Evolutionary conservation across 2,329 filamentous ascomycete genomes (phyloP), one percentile per base, ranked within the genome.

Genomic region (Exophiala mesophila): DNA sequence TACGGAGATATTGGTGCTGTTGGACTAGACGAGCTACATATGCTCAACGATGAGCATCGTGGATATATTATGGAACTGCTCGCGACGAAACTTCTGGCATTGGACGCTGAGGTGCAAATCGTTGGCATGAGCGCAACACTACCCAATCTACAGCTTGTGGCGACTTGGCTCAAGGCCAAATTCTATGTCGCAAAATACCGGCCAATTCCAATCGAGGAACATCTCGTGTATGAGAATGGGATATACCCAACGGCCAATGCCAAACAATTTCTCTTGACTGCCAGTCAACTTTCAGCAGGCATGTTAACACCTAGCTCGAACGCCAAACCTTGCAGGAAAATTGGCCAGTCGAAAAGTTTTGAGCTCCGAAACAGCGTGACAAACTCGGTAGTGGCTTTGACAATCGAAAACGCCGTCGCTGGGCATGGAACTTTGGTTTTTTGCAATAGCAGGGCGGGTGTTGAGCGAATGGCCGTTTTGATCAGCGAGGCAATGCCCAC

Each of bases 61-160:
- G 85, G 85, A 3, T 88, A 88, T 58, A 69, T 88, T 1, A 67
- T 88, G 41, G 85, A 89, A 58, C 67, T 88, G 4, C 77, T 87
- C 63, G 78, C 81, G 4, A 84, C 83, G 3, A 88, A 88, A 57
- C 57, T 88, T 20, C 64, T 87, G n/a, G 75, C 79, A 43, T 63
- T 88, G 16, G 80, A 77, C 18, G 19, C 35, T n/a, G 39, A 71
- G 17, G 71, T 85, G 13, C 84, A 88, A 57, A 79, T 88, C 15
- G 67, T 88, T 44, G 84, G 82, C 52, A 88, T 89, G 85, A 88
- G 85, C 55, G 85, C 85, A 3, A 88, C 85, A 1, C 68, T 89
- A 34, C 80, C 81, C 41, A 88, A 88, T 56, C 82, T 83, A 36
- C 72, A 78, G 41, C 58, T 85, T 20, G 69, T 88, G 36, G 82